These are phyloP conservation scores for Salix brachista DNA, from an alignment of 345 rosid species.

Conservation along the genomic window DNA sequence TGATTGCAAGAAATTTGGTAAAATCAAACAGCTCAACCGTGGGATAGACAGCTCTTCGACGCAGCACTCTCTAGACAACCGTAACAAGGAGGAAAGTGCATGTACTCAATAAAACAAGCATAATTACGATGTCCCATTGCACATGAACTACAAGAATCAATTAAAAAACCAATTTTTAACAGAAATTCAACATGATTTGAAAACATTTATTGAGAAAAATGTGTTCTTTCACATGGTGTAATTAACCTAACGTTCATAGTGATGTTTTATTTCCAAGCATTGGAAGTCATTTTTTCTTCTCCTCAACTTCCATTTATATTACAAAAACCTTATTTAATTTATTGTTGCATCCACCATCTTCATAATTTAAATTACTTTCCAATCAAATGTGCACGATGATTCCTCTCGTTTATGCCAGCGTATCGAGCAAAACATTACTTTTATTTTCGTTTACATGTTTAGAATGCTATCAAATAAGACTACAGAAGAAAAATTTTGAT, in stretches of 20 bases:
- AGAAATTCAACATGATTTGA: not conserved
- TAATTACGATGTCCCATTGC: not conserved
- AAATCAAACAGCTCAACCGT: not conserved
- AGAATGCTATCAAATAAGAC: not conserved
- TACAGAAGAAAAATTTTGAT: not conserved
- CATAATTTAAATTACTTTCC: no score
- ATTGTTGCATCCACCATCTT: no score
- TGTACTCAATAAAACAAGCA: not conserved
- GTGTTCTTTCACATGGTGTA: not conserved
- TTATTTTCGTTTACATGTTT: not conserved
- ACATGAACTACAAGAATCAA: not conserved
- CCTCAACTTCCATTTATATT: not conserved
- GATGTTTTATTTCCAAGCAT: not conserved
- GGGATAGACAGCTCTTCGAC: not conserved
- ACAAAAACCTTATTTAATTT: not conserved
- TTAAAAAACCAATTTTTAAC: not conserved
- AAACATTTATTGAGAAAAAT: not conserved
- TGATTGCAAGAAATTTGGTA: not conserved
- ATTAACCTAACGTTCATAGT: not conserved
- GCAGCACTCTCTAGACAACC: not conserved
- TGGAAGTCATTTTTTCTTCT: not conserved
- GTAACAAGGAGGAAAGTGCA: not conserved
- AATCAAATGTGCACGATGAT: not conserved
- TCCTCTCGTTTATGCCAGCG: not conserved
- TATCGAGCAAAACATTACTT: not conserved